Base-by-base conservation (phyloP, 1,284 basidiomycete species). In the Ganoderma boninense region DNA sequence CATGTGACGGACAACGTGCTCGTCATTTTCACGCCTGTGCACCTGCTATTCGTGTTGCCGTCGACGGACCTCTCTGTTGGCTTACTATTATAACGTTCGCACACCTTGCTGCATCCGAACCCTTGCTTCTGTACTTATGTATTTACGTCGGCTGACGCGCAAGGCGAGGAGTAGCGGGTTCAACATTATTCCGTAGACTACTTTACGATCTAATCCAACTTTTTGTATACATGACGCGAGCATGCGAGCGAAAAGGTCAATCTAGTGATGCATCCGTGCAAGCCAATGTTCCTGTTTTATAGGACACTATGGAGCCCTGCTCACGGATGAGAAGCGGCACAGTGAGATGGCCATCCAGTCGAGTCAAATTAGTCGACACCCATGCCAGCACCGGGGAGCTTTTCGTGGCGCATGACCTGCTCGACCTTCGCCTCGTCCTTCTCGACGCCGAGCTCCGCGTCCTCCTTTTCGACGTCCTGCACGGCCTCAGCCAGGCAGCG, bases 381-480 rank as follows among this genome's bases (percentile, higher is more conserved):
- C 62, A 67, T 69, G 29, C 11, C 66, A 35, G 52, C 66, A 23
- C 70, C 73, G 16, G 67, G 71, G 35, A 64, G 43, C 61, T 67
- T 72, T 54, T 87, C 85, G 64, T 81, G 83, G 61, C 80, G 79
- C 49, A 87, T 83, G 44, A 81, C 76, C 6, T 81, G 81, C 75
- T 91, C 90, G 38, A 90, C 83, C 78, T 87, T 90, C 18, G 88
- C 89, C 74, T 86, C 86, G 75, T 90, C 90, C 72, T 82, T 82
- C 74, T 82, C 78, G n/a, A 86, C 83, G 43, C 75, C 78, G 35
- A 84, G 80, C 29, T 79, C 76, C 56, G 78, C 81, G 59, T 74
- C 68, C 71, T 73, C 72, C 16, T 43, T 29, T 64, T 85, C 85
- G 60, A 72, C 62, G 35, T 80, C 80, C 35, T 77, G 76, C 13